Evolutionary conservation across 1,139 yeast species (phyloP).

Genomic region (Lodderomyces elongisporus): DNA sequence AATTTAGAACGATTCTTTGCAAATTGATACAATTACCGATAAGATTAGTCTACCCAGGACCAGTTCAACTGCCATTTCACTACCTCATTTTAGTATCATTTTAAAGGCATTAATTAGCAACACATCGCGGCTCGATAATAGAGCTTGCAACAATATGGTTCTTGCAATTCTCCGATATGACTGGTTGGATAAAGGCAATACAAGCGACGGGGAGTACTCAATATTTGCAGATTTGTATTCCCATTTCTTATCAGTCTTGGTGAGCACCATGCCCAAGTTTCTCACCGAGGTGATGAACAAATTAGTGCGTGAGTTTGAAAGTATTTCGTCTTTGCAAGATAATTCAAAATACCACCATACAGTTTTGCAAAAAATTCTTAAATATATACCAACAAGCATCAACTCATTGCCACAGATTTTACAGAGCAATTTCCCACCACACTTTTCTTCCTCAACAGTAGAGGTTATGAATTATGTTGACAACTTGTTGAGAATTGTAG

Average conservation of each 20-base stretch:
- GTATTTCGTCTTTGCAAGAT: slow-evolving; percentile 8
- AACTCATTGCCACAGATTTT: slow-evolving; percentile 58
- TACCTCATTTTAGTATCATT: slow-evolving; percentile 31
- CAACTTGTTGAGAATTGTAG: slow-evolving; percentile 55
- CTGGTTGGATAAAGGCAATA: slow-evolving; percentile 46
- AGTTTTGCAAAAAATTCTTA: slow-evolving; percentile 56
- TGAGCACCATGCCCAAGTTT: slow-evolving; percentile 86
- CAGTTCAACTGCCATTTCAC: slow-evolving; percentile 33
- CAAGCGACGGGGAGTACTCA: slow-evolving; percentile 19
- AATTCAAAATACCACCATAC: slow-evolving; percentile 52
- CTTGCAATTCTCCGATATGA: slow-evolving; percentile 36
- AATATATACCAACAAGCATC: slow-evolving; percentile 76
- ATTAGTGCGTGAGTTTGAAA: slow-evolving; percentile 55
- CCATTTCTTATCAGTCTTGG: slow-evolving; percentile 70
- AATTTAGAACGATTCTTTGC: slow-evolving; percentile 30
- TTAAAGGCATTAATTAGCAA: slow-evolving; percentile 32
- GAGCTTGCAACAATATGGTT: slow-evolving; percentile 28
- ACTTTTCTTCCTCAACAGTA: slow-evolving; percentile 49
- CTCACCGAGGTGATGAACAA: slow-evolving; percentile 73
- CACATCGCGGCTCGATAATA: slow-evolving; percentile 36
- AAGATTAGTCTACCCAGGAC: slow-evolving; percentile 31
- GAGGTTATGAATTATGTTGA: slow-evolving; percentile 59
- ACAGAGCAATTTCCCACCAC: slow-evolving; percentile 70
- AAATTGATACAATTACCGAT: slow-evolving; percentile 33
- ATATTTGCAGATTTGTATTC: slow-evolving; percentile 49